Percentiles rank a stretch among this genome's conserved stretches.
Conservation (phyloP, 495 filamentous ascomycete genomes). For the Glarea lozoyensis region DNA sequence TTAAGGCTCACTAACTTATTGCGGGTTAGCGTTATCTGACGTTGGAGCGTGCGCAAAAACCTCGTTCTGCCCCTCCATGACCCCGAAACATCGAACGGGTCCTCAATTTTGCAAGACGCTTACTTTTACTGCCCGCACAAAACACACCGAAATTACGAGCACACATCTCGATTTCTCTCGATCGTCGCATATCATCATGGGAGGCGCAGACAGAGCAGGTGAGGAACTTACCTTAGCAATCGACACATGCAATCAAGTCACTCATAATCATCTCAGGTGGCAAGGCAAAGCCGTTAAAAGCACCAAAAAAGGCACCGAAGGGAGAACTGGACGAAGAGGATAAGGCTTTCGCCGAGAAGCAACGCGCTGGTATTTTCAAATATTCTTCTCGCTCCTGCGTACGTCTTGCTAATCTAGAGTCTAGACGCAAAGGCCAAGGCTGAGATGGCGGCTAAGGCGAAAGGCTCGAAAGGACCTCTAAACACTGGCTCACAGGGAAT, state of each 20-base stretch:
- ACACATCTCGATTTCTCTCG: conserved; percentile 1
- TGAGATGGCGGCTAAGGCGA: conserved; percentile 57
- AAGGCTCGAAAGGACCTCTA: conserved; percentile 45
- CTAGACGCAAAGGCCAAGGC: conserved; percentile 72
- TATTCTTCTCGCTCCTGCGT: background rate
- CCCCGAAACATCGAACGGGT: too few species aligned
- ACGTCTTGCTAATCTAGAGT: conserved; percentile 1
- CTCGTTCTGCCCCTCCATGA: background rate
- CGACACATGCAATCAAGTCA: conserved; percentile 5
- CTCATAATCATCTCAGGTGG: conserved; percentile 43
- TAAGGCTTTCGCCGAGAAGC: conserved; percentile 64
- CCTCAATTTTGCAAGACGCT: too few species aligned
- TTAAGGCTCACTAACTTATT: too few species aligned
- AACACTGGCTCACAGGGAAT: conserved; percentile 75
- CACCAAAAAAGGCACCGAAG: conserved; percentile 67
- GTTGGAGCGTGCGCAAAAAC: background rate
- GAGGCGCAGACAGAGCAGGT: conserved; percentile 30
- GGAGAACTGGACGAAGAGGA: conserved; percentile 67
- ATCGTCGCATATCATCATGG: conserved; percentile 20
- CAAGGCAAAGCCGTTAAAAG: conserved; percentile 79
- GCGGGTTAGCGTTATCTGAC: too few species aligned
- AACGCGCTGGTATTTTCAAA: conserved; percentile 57
- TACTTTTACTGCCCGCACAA: too few species aligned
- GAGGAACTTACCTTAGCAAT: conserved; percentile 2
- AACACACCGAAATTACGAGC: too few species aligned